These are phyloP conservation scores for Globisporangium recalcitrans DNA, from an alignment of 352 stramenopile species.

Conservation along the genomic window DNA sequence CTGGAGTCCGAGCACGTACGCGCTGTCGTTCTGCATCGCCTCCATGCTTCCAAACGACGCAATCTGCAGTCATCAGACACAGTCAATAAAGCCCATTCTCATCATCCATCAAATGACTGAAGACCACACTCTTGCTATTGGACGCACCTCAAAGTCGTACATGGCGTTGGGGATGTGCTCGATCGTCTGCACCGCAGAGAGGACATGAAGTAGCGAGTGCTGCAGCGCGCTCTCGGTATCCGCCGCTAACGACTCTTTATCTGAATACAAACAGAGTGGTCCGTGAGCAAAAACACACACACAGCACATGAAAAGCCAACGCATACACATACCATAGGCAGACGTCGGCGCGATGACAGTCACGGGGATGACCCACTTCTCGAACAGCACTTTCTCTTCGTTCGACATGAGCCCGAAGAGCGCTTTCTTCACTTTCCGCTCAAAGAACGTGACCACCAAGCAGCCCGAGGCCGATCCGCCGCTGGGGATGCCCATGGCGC, in stretches of 20 bases:
- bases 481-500: constrained; percentile 12
- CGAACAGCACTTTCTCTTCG: constrained; percentile 81
- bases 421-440: constrained; percentile 77
- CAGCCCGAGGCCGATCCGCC: constrained; percentile 26
- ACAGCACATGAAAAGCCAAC: not conserved
- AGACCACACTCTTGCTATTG: too few relatives aligned
- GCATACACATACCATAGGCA: constrained; percentile 29
- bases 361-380: constrained; percentile 78
- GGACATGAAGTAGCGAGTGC: constrained; percentile 64
- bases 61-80: constrained; percentile 20
- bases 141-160: constrained; percentile 75
- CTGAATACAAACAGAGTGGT: constrained; percentile 13
- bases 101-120: not conserved
- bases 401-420: constrained; percentile 83
- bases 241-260: constrained; percentile 43
- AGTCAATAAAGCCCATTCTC: not conserved
- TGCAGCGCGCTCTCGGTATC: constrained; percentile 67
- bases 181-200: constrained; percentile 69
- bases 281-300: not conserved
- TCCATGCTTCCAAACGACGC: constrained; percentile 45
- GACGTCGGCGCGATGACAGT: constrained; percentile 43
- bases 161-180: constrained; percentile 76
- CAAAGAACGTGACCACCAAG: constrained; percentile 71
- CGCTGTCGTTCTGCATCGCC: constrained; percentile 36
- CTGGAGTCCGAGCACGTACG: constrained; percentile 27